Percentiles rank a stretch among this genome's conserved stretches.
Conservation (phyloP, 768 basidiomycete genomes). For the Coprinellus micaceus region DNA sequence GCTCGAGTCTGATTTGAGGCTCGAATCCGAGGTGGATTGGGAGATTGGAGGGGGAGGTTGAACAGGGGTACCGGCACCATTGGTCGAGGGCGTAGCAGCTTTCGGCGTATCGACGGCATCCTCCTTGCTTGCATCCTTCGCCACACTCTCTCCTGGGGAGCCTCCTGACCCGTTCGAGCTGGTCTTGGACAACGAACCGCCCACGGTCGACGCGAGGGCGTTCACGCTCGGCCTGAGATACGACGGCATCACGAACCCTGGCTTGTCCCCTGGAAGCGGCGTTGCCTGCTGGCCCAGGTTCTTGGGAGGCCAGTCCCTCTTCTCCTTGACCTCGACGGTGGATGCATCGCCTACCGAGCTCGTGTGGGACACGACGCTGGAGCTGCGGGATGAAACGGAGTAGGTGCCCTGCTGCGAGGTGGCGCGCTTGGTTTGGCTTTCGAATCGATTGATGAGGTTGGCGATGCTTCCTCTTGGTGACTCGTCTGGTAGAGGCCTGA, state of each 20-base stretch:
- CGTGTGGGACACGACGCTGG: slow-evolving; percentile 61
- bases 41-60: background rate
- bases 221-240: slow-evolving; percentile 9
- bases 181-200: slow-evolving; percentile 1
- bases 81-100: background rate
- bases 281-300: slow-evolving; percentile 22
- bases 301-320: slow-evolving; percentile 75
- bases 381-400: slow-evolving; percentile 48
- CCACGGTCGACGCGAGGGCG: slow-evolving; percentile 2
- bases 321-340: slow-evolving; percentile 67
- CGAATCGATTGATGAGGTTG: slow-evolving; percentile 87
- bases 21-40: background rate
- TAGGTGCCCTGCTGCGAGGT: slow-evolving; percentile 39
- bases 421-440: slow-evolving; percentile 70
- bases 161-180: slow-evolving; percentile 5
- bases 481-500: slow-evolving; percentile 85
- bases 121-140: slow-evolving; percentile 7
- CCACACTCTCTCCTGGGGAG: background rate
- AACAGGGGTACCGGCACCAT: background rate
- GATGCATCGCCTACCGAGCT: slow-evolving; percentile 53
- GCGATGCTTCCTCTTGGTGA: slow-evolving; percentile 83
- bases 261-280: slow-evolving; percentile 30
- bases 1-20: background rate
- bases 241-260: slow-evolving; percentile 34
- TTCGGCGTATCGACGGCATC: slow-evolving; percentile 3